Evolutionary conservation across 2,329 filamentous ascomycete genomes (phyloP), one percentile per base, ranked within the genome.

Genomic region (Sarocladiaceae sp.): DNA sequence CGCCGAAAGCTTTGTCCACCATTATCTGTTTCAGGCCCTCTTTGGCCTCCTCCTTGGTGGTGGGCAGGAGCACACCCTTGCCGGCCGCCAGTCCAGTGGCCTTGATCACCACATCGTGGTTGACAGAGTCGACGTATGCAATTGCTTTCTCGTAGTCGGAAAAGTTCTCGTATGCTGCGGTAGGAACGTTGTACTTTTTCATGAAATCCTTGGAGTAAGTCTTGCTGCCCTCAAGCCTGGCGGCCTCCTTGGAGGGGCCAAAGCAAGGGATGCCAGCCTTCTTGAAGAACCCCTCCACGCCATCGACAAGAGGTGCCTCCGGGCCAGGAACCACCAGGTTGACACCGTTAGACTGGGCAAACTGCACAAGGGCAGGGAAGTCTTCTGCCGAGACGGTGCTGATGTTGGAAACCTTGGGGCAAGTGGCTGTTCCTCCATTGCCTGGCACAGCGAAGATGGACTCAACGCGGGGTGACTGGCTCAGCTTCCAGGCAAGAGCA

Each of bases 181-280:
- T 97, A 33, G 93, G 92, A 61, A 99, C 96, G 62, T 80, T 80
- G 72, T 96, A 84, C 58, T 86, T 84, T 70, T 88, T 86, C 94
- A 97, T 99, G 66, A 97, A 97, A 69, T 97, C 92, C 68, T 99
- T 99, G 56, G 89, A 91, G 69, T 95, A 97, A 11, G 93, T 89
- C 77, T 99, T 99, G 73, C 89, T 95, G 55, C 94, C 94, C 71
- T 99, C 94, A 80, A 99, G 90, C 40, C 82, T 81, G 17, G 94
- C 92, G 20, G 94, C 93, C 47, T 83, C 83, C 71, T 88, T 84
- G 53, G 85, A 88, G 4, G 94, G 94, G 2, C 93, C 94, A 64
- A 97, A 97, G 69, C 84, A 87, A 60, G 82, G 80, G 65, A 96
- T 90, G 46, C 86, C 85, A 48, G 80, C 86, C 50, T 71, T 68